Evolutionary conservation across 352 stramenopile genomes (phyloP).

Genomic region (Globisporangium lucens): DNA sequence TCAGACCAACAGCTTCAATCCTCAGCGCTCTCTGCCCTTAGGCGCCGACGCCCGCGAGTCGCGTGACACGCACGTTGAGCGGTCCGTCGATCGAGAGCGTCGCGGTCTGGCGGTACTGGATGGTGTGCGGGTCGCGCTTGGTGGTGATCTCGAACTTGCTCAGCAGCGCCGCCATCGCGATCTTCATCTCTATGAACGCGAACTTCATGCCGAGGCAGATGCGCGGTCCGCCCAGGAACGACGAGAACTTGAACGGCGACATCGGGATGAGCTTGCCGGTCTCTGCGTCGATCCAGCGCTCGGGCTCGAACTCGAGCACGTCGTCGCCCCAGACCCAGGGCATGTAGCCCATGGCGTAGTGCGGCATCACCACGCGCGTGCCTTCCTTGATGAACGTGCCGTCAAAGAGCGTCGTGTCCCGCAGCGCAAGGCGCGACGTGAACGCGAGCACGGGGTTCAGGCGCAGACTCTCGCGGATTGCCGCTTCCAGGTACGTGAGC

Average conservation of each 20-base stretch:
- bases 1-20: background rate
- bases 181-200: slow-evolving; percentile 62
- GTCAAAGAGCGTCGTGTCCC: slow-evolving; percentile 63
- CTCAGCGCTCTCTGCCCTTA: background rate
- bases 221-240: slow-evolving; percentile 61
- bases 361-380: slow-evolving; percentile 51
- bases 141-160: slow-evolving; percentile 42
- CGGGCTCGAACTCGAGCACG: slow-evolving; percentile 54
- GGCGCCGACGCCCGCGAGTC: background rate
- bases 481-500: slow-evolving; percentile 41
- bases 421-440: slow-evolving; percentile 41
- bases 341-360: slow-evolving; percentile 61
- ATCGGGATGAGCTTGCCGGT: slow-evolving; percentile 41
- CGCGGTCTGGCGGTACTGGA: slow-evolving; percentile 42
- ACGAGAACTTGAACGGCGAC: slow-evolving; percentile 62
- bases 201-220: slow-evolving; percentile 72
- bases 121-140: slow-evolving; percentile 31
- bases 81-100: slow-evolving; percentile 41
- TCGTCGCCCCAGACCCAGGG: slow-evolving; percentile 62
- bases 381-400: slow-evolving; percentile 59
- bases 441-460: slow-evolving; percentile 55
- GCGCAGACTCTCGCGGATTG: slow-evolving; percentile 45
- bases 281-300: slow-evolving; percentile 53
- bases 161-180: slow-evolving; percentile 48
- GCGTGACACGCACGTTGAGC: slow-evolving; percentile 14